A percentile compares a stretch with the other conserved stretches of the same genome.
These are phyloP conservation scores for Verticillium nonalfalfae DNA, from an alignment of 2,329 filamentous ascomycete genomes.

Conservation along the genomic window DNA sequence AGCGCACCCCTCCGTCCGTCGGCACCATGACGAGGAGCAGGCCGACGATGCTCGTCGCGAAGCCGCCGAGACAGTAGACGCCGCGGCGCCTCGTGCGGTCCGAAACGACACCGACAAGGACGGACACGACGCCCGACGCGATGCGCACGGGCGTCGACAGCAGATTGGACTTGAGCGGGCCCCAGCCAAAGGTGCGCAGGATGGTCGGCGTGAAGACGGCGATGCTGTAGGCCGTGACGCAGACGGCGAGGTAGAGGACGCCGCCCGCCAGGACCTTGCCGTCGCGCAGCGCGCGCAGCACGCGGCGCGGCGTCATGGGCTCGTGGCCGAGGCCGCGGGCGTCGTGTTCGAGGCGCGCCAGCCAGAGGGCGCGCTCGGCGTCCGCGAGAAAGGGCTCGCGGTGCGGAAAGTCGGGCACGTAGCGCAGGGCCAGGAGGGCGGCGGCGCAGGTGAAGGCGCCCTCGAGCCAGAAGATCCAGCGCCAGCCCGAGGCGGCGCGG, in stretches of 20 bases:
- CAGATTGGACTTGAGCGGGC: slow-evolving; percentile 21
- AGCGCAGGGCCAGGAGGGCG: slow-evolving; percentile 8
- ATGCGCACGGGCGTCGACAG: slow-evolving; percentile 20
- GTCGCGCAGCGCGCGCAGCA: slow-evolving; percentile 50
- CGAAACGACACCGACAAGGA: slow-evolving; percentile 15
- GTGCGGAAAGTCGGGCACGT: slow-evolving; percentile 13
- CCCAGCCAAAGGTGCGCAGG: slow-evolving; percentile 23
- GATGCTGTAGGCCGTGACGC: slow-evolving; percentile 20
- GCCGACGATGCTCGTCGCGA: slow-evolving; percentile 14
- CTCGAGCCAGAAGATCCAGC: slow-evolving; percentile 16
- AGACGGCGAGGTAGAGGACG: slow-evolving; percentile 19
- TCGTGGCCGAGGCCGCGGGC: slow-evolving; percentile 7
- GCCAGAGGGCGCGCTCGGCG: slow-evolving; percentile 12
- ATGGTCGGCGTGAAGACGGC: slow-evolving; percentile 26
- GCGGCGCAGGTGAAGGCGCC: slow-evolving; percentile 1
- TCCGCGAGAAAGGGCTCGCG: slow-evolving; percentile 10
- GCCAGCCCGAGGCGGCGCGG: slow-evolving; percentile 15
- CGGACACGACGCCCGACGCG: slow-evolving; percentile 24
- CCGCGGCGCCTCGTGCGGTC: slow-evolving; percentile 16
- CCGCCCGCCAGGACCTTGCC: slow-evolving; percentile 38
- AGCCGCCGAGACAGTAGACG: slow-evolving; percentile 16
- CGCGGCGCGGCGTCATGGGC: slow-evolving; percentile 19
- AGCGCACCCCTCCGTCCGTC: slow-evolving; percentile 35
- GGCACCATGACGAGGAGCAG: slow-evolving; percentile 24
- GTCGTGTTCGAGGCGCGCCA: slow-evolving; percentile 12